Conservation (phyloP, 768 basidiomycete genomes). For the Paxillus involutus region DNA sequence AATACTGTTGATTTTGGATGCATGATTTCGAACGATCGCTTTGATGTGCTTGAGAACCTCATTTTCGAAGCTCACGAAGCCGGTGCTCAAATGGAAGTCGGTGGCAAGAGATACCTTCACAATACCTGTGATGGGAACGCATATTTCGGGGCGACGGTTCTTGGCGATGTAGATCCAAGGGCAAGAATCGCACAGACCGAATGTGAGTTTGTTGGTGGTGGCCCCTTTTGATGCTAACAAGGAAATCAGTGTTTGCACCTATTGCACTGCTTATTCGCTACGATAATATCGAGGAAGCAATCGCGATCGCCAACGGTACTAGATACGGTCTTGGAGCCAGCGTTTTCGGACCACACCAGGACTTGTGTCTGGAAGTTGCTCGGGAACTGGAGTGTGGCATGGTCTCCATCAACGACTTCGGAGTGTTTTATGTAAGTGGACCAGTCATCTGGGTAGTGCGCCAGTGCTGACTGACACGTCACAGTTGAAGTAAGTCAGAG, state of each 20-base stretch:
- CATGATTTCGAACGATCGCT: constrained; percentile 78
- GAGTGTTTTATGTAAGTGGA: constrained; percentile 73
- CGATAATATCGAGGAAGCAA: constrained; percentile 79
- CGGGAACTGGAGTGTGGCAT: constrained; percentile 88
- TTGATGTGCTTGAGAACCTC: constrained; percentile 67
- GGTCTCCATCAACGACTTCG: constrained; percentile 97
- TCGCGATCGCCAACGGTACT: constrained; percentile 86
- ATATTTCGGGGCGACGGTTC: constrained; percentile 86
- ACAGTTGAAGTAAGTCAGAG: constrained; percentile 62
- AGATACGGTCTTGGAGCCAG: constrained; percentile 90
- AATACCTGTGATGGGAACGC: constrained; percentile 67
- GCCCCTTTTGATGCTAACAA: constrained; percentile 9
- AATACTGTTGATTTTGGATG: constrained; percentile 81
- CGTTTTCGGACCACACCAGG: constrained; percentile 88
- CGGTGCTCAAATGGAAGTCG: constrained; percentile 63
- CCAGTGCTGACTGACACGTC: constrained; percentile 14
- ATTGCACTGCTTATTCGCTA: constrained; percentile 87
- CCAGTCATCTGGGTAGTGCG: neutral
- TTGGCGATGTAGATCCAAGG: constrained; percentile 69
- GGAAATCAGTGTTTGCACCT: constrained; percentile 82
- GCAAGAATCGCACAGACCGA: constrained; percentile 83
- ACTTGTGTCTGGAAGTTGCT: constrained; percentile 77
- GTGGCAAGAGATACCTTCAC: constrained; percentile 67
- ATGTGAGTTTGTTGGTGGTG: constrained; percentile 39
- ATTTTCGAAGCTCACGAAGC: constrained; percentile 64